These are phyloP conservation scores for Typha latifolia DNA, from an alignment of 176 grass and related monocot species.

Conservation along the genomic window DNA sequence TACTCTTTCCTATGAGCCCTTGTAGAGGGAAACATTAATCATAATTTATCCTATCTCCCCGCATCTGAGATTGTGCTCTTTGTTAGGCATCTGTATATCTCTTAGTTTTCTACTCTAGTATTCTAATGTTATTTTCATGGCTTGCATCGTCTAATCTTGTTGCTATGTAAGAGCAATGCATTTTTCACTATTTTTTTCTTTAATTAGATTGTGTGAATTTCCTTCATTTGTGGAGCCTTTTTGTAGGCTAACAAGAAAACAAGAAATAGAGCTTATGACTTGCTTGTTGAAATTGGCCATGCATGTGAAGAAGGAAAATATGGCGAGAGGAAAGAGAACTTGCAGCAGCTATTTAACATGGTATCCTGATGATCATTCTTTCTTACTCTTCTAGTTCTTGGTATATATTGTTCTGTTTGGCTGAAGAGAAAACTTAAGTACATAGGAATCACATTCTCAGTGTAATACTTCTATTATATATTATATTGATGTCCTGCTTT, in stretches of 20 bases:
- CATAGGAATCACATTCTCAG: neutral
- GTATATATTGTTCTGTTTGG: neutral
- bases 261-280: constrained; percentile 83
- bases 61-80: too few relatives aligned
- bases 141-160: too few relatives aligned
- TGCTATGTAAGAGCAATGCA: too few relatives aligned
- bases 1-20: too few relatives aligned
- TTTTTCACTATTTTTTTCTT: too few relatives aligned
- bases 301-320: constrained; percentile 63
- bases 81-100: too few relatives aligned
- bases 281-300: constrained; percentile 86
- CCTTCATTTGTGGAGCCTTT: neutral
- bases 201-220: neutral
- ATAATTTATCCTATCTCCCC: too few relatives aligned
- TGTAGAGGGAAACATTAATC: too few relatives aligned
- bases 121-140: too few relatives aligned
- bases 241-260: constrained; percentile 86
- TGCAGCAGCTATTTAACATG: constrained; percentile 79
- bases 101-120: too few relatives aligned
- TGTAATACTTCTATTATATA: neutral
- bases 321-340: constrained; percentile 49
- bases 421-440: neutral
- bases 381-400: constrained; percentile 9
- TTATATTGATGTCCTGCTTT: neutral
- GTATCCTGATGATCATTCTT: constrained; percentile 34